Conservation (phyloP, 805 yeast genomes). For the Hanseniaspora lindneri region DNA sequence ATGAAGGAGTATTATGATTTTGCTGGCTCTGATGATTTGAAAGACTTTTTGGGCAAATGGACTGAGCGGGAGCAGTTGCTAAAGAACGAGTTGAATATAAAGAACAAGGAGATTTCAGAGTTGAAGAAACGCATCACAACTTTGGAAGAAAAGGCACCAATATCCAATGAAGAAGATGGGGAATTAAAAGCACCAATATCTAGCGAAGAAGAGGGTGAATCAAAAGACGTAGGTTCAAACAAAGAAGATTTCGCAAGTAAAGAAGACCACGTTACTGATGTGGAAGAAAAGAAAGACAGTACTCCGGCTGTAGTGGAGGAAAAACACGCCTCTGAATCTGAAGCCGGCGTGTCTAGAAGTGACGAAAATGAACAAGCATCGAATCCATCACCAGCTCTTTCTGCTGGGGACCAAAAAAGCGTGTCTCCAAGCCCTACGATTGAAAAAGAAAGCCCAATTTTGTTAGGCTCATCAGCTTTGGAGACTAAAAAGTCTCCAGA, state of each 20-base stretch:
- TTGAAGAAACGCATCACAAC: not conserved
- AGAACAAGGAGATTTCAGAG: constrained; percentile 7
- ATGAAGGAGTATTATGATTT: constrained; percentile 4
- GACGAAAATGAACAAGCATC: not conserved
- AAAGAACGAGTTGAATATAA: constrained; percentile 3
- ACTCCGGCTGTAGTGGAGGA: no score
- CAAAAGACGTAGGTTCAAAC: not conserved
- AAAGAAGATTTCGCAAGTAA: no score
- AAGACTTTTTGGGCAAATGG: constrained; percentile 11
- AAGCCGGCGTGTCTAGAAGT: no score
- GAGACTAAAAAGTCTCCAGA: not conserved
- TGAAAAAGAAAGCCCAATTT: not conserved
- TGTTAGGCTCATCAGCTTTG: no score
- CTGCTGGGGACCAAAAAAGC: no score
- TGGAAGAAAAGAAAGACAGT: no score
- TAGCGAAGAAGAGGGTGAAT: constrained; percentile 16
- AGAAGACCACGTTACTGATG: no score
- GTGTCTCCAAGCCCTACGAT: not conserved
- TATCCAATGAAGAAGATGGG: no score
- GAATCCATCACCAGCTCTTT: no score
- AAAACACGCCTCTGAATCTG: not conserved
- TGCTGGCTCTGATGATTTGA: constrained; percentile 3
- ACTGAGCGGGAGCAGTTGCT: constrained; percentile 8
- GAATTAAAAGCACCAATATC: no score
- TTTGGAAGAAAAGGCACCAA: not conserved